Conservation (phyloP, 371 early-diverging fungal species). For the Rhizopus stolonifer region DNA sequence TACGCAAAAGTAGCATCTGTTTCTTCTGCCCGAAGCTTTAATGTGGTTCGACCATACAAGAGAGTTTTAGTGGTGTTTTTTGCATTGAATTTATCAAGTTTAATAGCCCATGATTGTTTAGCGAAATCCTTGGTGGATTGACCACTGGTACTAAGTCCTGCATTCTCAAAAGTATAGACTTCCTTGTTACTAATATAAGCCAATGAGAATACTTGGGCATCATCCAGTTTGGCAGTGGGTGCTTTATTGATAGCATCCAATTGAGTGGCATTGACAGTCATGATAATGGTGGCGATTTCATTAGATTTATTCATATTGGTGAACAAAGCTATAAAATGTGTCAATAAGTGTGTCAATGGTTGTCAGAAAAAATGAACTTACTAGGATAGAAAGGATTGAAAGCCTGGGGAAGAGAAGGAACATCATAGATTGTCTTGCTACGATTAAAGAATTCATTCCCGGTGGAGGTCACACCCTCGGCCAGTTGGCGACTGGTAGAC, state of each 20-base stretch:
- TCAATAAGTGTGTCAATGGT: too few relatives aligned
- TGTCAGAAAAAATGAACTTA: slow-evolving; percentile 23
- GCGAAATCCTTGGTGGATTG: slow-evolving; percentile 58
- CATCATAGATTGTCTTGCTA: slow-evolving; percentile 32
- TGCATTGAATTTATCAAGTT: slow-evolving; percentile 41
- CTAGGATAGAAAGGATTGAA: slow-evolving; percentile 46
- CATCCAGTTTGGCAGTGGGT: slow-evolving; percentile 32
- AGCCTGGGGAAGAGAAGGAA: slow-evolving; percentile 56
- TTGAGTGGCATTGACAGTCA: slow-evolving; percentile 39
- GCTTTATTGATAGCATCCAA: slow-evolving; percentile 33
- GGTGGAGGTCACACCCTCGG: slow-evolving; percentile 34
- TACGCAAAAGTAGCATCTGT: slow-evolving; percentile 53
- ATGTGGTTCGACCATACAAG: slow-evolving; percentile 46
- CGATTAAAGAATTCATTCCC: slow-evolving; percentile 60
- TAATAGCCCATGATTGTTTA: slow-evolving; percentile 56
- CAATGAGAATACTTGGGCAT: slow-evolving; percentile 27
- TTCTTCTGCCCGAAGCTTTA: slow-evolving; percentile 55
- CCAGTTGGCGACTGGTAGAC: slow-evolving; percentile 33
- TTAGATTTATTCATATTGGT: slow-evolving; percentile 36
- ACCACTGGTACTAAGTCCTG: slow-evolving; percentile 51
- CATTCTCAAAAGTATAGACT: slow-evolving; percentile 38
- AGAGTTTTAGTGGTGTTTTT: slow-evolving; percentile 25
- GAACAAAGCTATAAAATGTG: slow-evolving; percentile 22
- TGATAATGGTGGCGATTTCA: slow-evolving; percentile 52
- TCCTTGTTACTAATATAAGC: slow-evolving; percentile 50